Evolutionary conservation across 2,329 filamentous ascomycete genomes (phyloP).

Genomic region (Curvularia eragrostidis): DNA sequence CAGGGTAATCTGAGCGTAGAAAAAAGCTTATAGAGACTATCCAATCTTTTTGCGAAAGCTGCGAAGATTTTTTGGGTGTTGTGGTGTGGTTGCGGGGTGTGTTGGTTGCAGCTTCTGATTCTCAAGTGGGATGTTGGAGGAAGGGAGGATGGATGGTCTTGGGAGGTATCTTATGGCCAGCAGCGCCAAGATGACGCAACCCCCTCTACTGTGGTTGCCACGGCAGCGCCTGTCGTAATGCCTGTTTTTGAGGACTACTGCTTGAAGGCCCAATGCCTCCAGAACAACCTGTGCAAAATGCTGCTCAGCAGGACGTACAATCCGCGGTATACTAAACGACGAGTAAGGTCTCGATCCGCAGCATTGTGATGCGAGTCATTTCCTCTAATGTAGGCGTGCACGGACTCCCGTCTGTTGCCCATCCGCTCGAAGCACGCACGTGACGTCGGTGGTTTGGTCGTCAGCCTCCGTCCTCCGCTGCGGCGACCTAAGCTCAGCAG

Average conservation of each 20-base stretch:
- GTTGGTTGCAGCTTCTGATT: slow-evolving; percentile 26
- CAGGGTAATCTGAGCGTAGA: not conserved
- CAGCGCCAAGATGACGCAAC: not conserved
- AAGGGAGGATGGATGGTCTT: slow-evolving; percentile 22
- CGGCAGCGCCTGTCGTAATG: not conserved
- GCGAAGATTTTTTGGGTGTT: slow-evolving; percentile 8
- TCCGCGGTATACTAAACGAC: not conserved
- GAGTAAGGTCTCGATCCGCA: slow-evolving; percentile 5
- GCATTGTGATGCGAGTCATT: slow-evolving; percentile 8
- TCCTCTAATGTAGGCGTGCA: slow-evolving; percentile 1
- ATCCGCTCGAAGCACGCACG: not conserved
- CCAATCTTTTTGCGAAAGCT: slow-evolving; percentile 3
- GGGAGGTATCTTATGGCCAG: not conserved
- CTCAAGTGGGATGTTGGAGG: slow-evolving; percentile 21
- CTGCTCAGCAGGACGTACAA: not conserved
- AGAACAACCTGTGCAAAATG: not conserved
- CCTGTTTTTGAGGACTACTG: not conserved
- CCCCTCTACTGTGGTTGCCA: not conserved
- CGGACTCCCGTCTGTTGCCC: slow-evolving; percentile 11
- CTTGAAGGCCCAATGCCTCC: not conserved
- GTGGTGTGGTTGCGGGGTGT: slow-evolving; percentile 11
- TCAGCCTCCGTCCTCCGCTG: slow-evolving; percentile 30
- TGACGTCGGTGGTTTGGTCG: slow-evolving; percentile 16
- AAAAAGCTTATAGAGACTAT: slow-evolving; percentile 1
- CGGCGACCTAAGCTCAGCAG: slow-evolving; percentile 31